A percentile compares a stretch with the other conserved stretches of the same genome.
These are phyloP conservation scores for Macadamia tetraphylla DNA, from an alignment of 164 flowering plant genomes.

Conservation along the genomic window DNA sequence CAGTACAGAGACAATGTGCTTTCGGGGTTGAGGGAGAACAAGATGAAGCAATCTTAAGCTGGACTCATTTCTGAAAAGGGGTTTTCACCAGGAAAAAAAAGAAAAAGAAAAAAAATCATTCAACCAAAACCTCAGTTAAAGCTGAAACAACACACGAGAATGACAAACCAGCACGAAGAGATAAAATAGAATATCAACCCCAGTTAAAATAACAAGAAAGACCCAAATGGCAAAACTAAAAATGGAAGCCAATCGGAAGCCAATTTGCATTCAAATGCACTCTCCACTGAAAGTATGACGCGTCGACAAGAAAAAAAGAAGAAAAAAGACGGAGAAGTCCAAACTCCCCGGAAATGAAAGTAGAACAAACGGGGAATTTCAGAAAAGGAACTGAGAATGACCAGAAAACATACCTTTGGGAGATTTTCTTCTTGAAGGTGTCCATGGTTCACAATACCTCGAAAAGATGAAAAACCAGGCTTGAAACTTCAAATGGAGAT, in stretches of 20 bases:
- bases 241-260: neutral
- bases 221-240: neutral
- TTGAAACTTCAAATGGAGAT: neutral
- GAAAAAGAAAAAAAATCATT: no score
- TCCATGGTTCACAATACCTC: conserved; percentile 9
- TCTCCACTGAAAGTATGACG: neutral
- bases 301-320: neutral
- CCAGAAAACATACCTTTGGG: conserved; percentile 19
- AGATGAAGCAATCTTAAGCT: neutral
- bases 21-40: no score
- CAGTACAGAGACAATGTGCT: no score
- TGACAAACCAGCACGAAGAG: no score
- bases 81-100: no score
- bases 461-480: neutral
- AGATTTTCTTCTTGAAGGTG: conserved; percentile 26
- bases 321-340: neutral
- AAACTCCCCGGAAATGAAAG: neutral
- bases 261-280: neutral
- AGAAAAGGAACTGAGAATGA: neutral
- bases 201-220: neutral
- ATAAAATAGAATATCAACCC: neutral
- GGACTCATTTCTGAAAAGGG: no score
- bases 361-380: neutral
- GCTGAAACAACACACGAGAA: no score
- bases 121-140: neutral